Conservation (phyloP, 192 early-diverging fungal genomes). For the Gonapodya prolifera region DNA sequence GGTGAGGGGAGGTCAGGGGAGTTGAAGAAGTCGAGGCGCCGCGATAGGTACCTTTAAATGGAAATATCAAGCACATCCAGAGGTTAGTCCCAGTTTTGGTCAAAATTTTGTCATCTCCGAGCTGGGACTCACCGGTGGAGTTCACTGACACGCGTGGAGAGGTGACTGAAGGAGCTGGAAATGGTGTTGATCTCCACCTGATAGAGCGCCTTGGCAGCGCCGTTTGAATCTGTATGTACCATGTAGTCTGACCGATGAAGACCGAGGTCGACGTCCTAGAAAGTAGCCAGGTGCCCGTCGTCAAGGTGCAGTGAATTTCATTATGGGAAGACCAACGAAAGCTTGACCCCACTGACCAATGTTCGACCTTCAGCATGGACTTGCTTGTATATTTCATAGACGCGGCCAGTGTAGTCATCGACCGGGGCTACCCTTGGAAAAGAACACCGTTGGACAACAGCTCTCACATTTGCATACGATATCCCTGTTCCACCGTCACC, state of each 20-base stretch:
- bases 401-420: constrained; percentile 68
- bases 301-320: neutral
- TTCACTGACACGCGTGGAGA: constrained; percentile 58
- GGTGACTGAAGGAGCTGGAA: constrained; percentile 74
- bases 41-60: constrained; percentile 16
- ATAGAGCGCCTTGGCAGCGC: constrained; percentile 36
- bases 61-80: neutral
- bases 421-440: constrained; percentile 45
- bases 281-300: neutral
- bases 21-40: constrained; percentile 20
- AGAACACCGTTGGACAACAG: neutral
- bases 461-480: neutral
- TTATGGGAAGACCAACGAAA: neutral
- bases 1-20: constrained; percentile 13
- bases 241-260: constrained; percentile 90
- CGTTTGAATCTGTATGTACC: constrained; percentile 45
- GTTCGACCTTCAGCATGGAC: constrained; percentile 42
- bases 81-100: constrained; percentile 13
- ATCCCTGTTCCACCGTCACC: constrained; percentile 1
- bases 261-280: constrained; percentile 55
- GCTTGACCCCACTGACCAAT: constrained; percentile 27
- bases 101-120: constrained; percentile 28
- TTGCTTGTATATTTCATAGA: constrained; percentile 64
- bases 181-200: constrained; percentile 98
- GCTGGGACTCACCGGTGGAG: constrained; percentile 58